Evolutionary conservation across 2,329 filamentous ascomycete genomes (phyloP).

Genomic region (Fusarium pseudonygamai): DNA sequence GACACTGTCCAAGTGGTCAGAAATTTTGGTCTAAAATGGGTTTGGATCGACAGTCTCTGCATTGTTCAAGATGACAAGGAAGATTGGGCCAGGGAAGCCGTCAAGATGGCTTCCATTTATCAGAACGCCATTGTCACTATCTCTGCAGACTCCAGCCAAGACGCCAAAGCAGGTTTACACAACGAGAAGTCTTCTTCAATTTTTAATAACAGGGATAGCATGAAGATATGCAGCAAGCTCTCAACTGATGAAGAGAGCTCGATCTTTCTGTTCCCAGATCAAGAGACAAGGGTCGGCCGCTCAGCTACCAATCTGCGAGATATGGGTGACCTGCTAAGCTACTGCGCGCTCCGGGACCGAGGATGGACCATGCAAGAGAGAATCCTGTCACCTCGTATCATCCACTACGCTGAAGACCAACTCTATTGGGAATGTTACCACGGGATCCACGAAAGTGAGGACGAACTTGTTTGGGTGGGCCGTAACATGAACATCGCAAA

Average conservation of each 20-base stretch:
- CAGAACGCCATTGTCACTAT: constrained; percentile 4
- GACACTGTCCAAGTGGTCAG: not conserved
- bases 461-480: not conserved
- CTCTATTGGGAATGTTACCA: constrained; percentile 11
- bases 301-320: not conserved
- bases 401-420: constrained; percentile 2
- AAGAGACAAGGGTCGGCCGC: not conserved
- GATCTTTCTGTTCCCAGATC: not conserved
- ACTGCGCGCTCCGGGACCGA: not conserved
- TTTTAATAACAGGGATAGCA: not conserved
- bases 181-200: not conserved
- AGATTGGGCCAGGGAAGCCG: not conserved
- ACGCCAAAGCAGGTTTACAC: not conserved
- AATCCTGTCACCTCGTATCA: not conserved
- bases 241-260: not conserved
- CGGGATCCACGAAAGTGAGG: not conserved
- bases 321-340: not conserved
- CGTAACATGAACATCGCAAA: not conserved
- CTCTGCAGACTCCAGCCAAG: not conserved
- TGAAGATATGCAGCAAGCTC: not conserved
- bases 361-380: constrained; percentile 12
- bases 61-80: not conserved
- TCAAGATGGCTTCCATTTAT: constrained; percentile 7
- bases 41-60: constrained; percentile 5
- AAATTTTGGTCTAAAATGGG: not conserved